phyloP scores from a whole-genome alignment of 805 yeast species.

The Ascoidea tarda region DNA sequence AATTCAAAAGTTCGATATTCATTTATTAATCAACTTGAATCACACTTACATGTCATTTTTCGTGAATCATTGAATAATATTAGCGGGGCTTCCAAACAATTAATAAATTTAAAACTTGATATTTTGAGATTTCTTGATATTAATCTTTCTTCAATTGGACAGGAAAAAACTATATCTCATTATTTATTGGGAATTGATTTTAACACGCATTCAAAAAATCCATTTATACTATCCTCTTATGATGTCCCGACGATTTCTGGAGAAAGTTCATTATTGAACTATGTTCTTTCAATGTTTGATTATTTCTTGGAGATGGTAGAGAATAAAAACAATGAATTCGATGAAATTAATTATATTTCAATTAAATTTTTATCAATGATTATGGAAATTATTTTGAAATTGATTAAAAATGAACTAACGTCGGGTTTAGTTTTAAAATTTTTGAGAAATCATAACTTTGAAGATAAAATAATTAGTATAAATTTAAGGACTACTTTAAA shows the following conservation, averaged over 20 bases:
- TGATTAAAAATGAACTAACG: constrained; percentile 44
- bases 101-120: constrained; percentile 36
- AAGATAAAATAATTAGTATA: constrained; percentile 13
- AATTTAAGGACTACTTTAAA: constrained; percentile 1
- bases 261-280: constrained; percentile 44
- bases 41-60: constrained; percentile 15
- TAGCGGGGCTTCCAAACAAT: constrained; percentile 11
- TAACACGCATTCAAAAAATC: constrained; percentile 21
- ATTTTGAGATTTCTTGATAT: constrained; percentile 43
- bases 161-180: constrained; percentile 47
- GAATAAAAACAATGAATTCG: background rate
- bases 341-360: constrained; percentile 35
- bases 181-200: constrained; percentile 64
- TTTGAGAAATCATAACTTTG: constrained; percentile 28
- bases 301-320: constrained; percentile 21
- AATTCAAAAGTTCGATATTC: constrained; percentile 59
- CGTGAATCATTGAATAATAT: constrained; percentile 5
- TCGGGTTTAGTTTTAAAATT: constrained; percentile 34
- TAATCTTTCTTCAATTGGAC: constrained; percentile 28
- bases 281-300: constrained; percentile 35
- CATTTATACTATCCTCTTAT: constrained; percentile 16
- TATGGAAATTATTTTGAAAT: constrained; percentile 46
- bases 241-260: constrained; percentile 27
- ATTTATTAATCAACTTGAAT: constrained; percentile 52
- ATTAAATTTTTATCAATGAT: constrained; percentile 42